Percentiles rank a stretch among this genome's conserved stretches.
These are phyloP conservation scores for Peniophora sp. DNA, from an alignment of 1,284 basidiomycete genomes.

Conservation along the genomic window DNA sequence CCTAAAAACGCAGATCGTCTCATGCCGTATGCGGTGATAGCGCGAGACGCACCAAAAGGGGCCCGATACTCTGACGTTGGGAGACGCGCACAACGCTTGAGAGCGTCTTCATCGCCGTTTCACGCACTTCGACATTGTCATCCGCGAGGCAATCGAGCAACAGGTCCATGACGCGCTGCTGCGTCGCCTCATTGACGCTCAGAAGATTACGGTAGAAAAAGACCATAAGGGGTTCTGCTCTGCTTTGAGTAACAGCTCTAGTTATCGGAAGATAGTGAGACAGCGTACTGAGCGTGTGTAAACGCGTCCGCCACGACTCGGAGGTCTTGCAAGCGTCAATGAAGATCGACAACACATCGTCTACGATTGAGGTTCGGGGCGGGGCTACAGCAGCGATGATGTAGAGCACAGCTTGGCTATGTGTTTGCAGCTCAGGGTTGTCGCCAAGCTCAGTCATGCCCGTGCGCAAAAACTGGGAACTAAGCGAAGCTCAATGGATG, in stretches of 20 bases:
- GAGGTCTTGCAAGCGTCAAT: slow-evolving; percentile 64
- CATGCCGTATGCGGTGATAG: background rate
- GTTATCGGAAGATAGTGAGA: too few relatives aligned
- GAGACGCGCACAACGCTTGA: slow-evolving; percentile 90
- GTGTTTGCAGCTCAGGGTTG: slow-evolving; percentile 63
- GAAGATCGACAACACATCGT: slow-evolving; percentile 48
- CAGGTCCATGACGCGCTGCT: slow-evolving; percentile 71
- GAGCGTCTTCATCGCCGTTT: slow-evolving; percentile 87
- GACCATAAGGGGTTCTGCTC: slow-evolving; percentile 66
- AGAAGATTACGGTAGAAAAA: slow-evolving; percentile 86
- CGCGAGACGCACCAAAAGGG: slow-evolving; percentile 65
- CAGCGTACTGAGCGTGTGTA: too few relatives aligned
- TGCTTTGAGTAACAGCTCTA: slow-evolving; percentile 26
- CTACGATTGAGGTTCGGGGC: slow-evolving; percentile 52
- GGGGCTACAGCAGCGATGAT: slow-evolving; percentile 64
- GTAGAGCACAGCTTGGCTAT: slow-evolving; percentile 69
- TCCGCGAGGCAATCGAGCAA: slow-evolving; percentile 80
- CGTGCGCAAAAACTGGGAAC: slow-evolving; percentile 61
- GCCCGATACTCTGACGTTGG: slow-evolving; percentile 81
- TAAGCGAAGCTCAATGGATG: slow-evolving; percentile 18
- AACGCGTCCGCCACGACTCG: slow-evolving; percentile 28
- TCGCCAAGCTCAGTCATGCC: slow-evolving; percentile 75
- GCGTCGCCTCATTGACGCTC: slow-evolving; percentile 58
- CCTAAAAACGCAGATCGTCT: slow-evolving; percentile 32
- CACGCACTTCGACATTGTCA: slow-evolving; percentile 90